These are phyloP conservation scores for Lipomyces yarrowii DNA, from an alignment of 1,139 yeast species.

Conservation along the genomic window DNA sequence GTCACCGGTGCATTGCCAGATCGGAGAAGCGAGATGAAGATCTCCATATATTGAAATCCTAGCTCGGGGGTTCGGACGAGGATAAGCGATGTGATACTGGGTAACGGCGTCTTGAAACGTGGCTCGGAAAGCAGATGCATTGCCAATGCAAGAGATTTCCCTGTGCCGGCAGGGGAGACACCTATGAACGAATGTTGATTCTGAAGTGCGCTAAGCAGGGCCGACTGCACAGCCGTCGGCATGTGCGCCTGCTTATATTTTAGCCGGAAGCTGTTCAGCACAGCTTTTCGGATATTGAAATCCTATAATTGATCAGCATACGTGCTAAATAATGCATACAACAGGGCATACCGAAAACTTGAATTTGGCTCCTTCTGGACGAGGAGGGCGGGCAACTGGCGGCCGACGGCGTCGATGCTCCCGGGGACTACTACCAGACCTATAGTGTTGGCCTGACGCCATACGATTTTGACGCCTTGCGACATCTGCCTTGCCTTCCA, in stretches of 20 bases:
- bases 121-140: slow-evolving; percentile 26
- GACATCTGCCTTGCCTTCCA: slow-evolving; percentile 1
- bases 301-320: slow-evolving; percentile 7
- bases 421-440: background rate
- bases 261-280: slow-evolving; percentile 12
- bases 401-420: background rate
- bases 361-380: background rate
- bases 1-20: slow-evolving; percentile 51
- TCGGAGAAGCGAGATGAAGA: slow-evolving; percentile 41
- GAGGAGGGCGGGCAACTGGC: background rate
- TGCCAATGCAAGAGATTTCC: slow-evolving; percentile 33
- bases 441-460: background rate
- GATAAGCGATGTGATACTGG: slow-evolving; percentile 44
- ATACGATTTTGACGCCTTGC: background rate
- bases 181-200: slow-evolving; percentile 20
- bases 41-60: slow-evolving; percentile 67
- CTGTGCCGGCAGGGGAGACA: slow-evolving; percentile 33
- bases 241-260: slow-evolving; percentile 9
- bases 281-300: slow-evolving; percentile 17
- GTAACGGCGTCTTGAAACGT: slow-evolving; percentile 18
- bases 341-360: background rate
- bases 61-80: slow-evolving; percentile 79
- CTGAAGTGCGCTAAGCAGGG: slow-evolving; percentile 19
- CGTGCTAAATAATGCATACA: background rate
- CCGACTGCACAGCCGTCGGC: slow-evolving; percentile 20